A percentile compares a stretch with the other conserved stretches of the same genome.
phyloP scores from a whole-genome alignment of 225 moss, liverwort and hornwort species.

The Neckera pumila region DNA sequence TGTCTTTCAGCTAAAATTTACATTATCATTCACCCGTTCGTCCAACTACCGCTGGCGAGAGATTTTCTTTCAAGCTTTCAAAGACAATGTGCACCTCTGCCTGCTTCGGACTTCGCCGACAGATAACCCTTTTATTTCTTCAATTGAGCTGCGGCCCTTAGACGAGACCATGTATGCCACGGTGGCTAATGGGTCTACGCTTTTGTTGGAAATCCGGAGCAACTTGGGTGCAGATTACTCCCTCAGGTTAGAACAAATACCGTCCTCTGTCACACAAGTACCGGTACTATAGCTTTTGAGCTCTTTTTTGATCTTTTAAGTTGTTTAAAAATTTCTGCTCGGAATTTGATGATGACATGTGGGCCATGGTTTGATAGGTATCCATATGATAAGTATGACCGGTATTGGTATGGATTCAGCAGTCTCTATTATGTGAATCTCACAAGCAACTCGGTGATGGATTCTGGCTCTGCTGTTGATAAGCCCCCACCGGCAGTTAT shows the following conservation, averaged over 20 bases:
- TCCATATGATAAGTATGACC: constrained; percentile 18
- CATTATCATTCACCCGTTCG: not conserved
- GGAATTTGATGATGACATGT: not conserved
- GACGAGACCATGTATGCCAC: constrained; percentile 1
- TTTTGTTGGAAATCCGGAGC: not conserved
- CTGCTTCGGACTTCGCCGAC: not conserved
- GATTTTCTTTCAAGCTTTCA: not conserved
- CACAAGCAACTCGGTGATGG: not conserved
- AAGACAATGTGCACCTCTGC: constrained; percentile 7
- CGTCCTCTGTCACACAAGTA: not conserved
- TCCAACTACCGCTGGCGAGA: accelerated
- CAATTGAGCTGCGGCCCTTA: constrained; percentile 16
- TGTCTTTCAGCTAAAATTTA: not conserved
- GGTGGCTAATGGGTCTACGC: not conserved
- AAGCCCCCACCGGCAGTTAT: constrained; percentile 15
- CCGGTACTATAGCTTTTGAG: not conserved
- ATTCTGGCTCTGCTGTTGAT: constrained; percentile 4
- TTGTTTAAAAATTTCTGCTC: not conserved
- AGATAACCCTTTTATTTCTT: constrained; percentile 12
- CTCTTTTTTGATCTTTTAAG: not conserved
- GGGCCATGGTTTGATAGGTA: constrained; percentile 1
- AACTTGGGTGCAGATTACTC: not conserved
- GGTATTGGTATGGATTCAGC: not conserved
- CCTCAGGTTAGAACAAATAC: not conserved
- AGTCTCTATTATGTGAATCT: not conserved